Evolutionary conservation across 2,329 filamentous ascomycete genomes (phyloP), one percentile per base, ranked within the genome.

Genomic region (Emmonsiellopsis sp.): DNA sequence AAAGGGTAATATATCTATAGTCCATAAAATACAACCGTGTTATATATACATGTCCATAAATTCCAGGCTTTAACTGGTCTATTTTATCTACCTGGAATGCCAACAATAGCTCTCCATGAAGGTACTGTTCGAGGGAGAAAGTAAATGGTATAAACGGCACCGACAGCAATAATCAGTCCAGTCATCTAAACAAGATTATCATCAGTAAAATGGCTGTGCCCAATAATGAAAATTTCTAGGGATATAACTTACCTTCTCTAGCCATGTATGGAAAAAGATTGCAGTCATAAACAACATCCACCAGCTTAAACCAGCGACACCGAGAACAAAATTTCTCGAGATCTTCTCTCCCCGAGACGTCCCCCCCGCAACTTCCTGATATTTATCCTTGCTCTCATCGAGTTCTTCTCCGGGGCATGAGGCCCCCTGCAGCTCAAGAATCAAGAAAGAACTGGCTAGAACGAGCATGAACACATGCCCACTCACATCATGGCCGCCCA

Each of bases 251-350:
- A 87, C 86, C 85, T 97, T 98, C 75, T 98, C 93, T 63, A 94
- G 85, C 91, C 92, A 97, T 0, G 93, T 98, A 70, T 98, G 93
- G 65, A 98, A 98, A 77, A 92, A 98, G 40, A 94, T 91, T 2
- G 91, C 91, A 42, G 93, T 98, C 93, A 98, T 98, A 56, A 97
- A 77, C 67, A 98, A 71, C 93, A 98, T 98, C 88, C 93, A 97
- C 75, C 85, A 81, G 65, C 85, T 88, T 65, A 96, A 63, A 0
- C 71, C 83, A 14, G 86, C 79, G 31, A 96, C 82, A 0, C 65
- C 77, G 27, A 78, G 70, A 5, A 72, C 68, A 54, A 75, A 71
- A 66, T 66, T 79, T 57, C 61, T 27, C 21, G 21, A 27, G 73
- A 60, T 63, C 72, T 71, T 57, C 84, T 80, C 59, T 86, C 73